phyloP scores from a whole-genome alignment of 768 basidiomycete genomes.

The Chalciporus piperatus region DNA sequence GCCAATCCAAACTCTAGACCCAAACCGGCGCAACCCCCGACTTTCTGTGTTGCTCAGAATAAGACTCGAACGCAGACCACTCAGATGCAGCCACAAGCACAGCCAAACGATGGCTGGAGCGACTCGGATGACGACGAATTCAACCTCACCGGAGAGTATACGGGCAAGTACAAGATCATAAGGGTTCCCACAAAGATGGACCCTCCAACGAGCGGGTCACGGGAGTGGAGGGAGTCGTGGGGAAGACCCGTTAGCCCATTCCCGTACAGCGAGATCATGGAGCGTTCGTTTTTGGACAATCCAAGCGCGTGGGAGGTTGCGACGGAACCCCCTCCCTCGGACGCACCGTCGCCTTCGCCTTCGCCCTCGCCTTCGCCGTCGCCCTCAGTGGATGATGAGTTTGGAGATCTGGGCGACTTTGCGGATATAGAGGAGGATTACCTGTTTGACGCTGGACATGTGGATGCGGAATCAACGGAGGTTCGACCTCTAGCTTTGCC shows the following conservation, averaged over 20 bases:
- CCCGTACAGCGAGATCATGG: conserved; percentile 39
- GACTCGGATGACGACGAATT: conserved; percentile 33
- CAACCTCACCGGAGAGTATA: conserved; percentile 56
- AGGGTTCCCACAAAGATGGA: conserved; percentile 61
- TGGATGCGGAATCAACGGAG: conserved; percentile 15
- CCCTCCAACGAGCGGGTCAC: conserved; percentile 49
- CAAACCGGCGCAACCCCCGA: no score
- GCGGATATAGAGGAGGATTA: not conserved
- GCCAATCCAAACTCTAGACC: no score
- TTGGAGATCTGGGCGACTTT: conserved; percentile 8
- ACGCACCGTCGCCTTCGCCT: conserved; percentile 1
- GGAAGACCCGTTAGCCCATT: conserved; percentile 71
- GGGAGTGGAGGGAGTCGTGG: conserved; percentile 53
- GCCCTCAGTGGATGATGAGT: conserved; percentile 16
- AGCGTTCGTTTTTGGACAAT: conserved; percentile 23
- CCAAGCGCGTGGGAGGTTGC: conserved; percentile 17
- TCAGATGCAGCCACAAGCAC: not conserved
- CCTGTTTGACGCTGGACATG: conserved; percentile 6
- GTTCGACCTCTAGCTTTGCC: conserved; percentile 1
- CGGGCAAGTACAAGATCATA: conserved; percentile 58
- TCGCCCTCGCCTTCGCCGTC: conserved; percentile 6
- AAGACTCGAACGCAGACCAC: no score
- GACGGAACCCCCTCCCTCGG: conserved; percentile 21
- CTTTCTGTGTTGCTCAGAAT: no score
- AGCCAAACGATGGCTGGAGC: conserved; percentile 19